Base-by-base conservation (phyloP, 108 stramenopile species). In the Nitzschia putrida region DNA sequence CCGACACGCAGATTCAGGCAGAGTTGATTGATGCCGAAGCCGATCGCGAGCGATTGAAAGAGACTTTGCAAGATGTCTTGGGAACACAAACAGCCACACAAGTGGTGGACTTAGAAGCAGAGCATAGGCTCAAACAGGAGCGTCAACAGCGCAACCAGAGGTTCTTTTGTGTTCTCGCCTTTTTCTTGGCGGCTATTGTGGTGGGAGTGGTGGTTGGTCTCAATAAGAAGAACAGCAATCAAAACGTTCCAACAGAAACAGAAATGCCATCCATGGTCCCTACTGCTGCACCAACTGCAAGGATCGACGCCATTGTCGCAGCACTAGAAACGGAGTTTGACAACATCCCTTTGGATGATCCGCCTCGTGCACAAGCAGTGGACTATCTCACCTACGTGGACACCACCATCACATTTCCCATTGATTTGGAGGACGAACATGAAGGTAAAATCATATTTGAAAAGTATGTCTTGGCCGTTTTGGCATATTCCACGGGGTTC, bases 101-200 rank as follows among this genome's bases (percentile, higher is more conserved):
- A 55, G 54, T 55, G 22, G 54, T 55, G 2, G 54, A 55, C 8
- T 3, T 55, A 13, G 54, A 55, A 6, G 54, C 54, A 25, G 54
- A 55, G 22, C 23, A 55, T 55, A 20, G 54, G 6, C 54, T 55
- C 54, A 55, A 55, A 22, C 22, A 13, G 16, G 20, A 55, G 23
- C 54, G 54, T 3, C 54, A 55, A 25, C 16, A 25, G 24, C 54
- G 54, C 22, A 24, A 20, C 23, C 24, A 25, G 16, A 21, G 54
- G 16, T 22, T 55, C 24, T 55, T 21, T 55, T 16, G 12, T 21
- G 54, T 55, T 1, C 22, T 55, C 2, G 3, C 54, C 21, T 3
- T 22, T 20, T 13, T 55, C 6, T 13, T 55, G 13, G 18, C 8
- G 13, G 54, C 54, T 2, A 22, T 55, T 20, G 54, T 55, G 0